Percentiles rank a stretch among this genome's conserved stretches.
Conservation (phyloP, 371 early-diverging fungal genomes). For the Fennellomyces sp. region DNA sequence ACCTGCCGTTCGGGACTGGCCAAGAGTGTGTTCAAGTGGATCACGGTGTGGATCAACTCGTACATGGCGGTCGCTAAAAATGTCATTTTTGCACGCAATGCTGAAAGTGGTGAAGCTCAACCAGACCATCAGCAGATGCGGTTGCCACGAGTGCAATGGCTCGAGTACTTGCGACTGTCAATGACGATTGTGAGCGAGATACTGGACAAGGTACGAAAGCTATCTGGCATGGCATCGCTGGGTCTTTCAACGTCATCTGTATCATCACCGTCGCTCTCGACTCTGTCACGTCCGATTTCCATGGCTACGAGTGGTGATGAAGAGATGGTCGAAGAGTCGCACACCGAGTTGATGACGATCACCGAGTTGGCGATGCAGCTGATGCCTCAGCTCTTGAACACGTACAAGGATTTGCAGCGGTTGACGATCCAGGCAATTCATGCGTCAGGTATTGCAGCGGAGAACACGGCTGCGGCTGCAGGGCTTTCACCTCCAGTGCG, state of each 20-base stretch:
- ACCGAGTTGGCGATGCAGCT: conserved; percentile 35
- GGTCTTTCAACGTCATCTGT: conserved; percentile 32
- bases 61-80: conserved; percentile 50
- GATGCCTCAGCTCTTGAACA: conserved; percentile 42
- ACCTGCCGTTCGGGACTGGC: conserved; percentile 54
- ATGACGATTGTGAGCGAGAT: conserved; percentile 58
- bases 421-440: conserved; percentile 43
- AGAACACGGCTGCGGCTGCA: neutral
- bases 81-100: conserved; percentile 43
- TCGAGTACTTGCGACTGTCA: conserved; percentile 58
- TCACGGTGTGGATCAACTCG: conserved; percentile 57
- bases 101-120: conserved; percentile 29
- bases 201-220: conserved; percentile 53
- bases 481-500: neutral
- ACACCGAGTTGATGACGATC: conserved; percentile 24
- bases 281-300: conserved; percentile 40
- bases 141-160: conserved; percentile 46
- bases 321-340: conserved; percentile 21
- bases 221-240: conserved; percentile 36
- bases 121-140: conserved; percentile 33
- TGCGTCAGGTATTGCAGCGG: conserved; percentile 15
- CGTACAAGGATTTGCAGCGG: conserved; percentile 48
- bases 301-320: conserved; percentile 36
- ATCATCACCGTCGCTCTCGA: conserved; percentile 34
- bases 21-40: conserved; percentile 60